Evolutionary conservation across 352 stramenopile genomes (phyloP).

Genomic region (Pythium insidiosum): DNA sequence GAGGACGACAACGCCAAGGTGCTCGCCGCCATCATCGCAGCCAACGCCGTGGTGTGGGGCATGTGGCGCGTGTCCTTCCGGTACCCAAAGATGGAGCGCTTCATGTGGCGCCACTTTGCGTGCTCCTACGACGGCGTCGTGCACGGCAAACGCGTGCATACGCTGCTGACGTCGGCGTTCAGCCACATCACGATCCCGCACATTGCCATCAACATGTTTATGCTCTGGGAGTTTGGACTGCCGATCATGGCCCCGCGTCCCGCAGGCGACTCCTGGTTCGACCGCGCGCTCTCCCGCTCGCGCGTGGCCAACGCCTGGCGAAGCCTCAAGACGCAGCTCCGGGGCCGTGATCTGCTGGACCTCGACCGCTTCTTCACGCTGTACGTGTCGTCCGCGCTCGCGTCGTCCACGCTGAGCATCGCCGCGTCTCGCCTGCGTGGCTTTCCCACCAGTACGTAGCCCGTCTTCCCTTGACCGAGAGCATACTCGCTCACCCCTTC

Average conservation of each 20-base stretch:
- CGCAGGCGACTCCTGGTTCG: slow-evolving; percentile 51
- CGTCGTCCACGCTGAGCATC: slow-evolving; percentile 61
- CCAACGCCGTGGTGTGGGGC: slow-evolving; percentile 63
- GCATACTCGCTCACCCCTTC: neutral
- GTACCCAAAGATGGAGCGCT: slow-evolving; percentile 33
- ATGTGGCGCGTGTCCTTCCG: slow-evolving; percentile 64
- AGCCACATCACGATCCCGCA: slow-evolving; percentile 79
- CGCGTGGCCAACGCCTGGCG: slow-evolving; percentile 30
- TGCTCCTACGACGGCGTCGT: slow-evolving; percentile 74
- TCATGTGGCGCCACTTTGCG: slow-evolving; percentile 82
- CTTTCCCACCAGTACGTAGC: slow-evolving; percentile 32
- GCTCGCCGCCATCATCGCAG: slow-evolving; percentile 50
- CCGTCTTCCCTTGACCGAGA: slow-evolving; percentile 10
- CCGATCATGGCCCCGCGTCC: slow-evolving; percentile 37
- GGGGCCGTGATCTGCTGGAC: slow-evolving; percentile 25
- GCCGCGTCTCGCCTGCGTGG: slow-evolving; percentile 57
- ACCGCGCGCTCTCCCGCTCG: slow-evolving; percentile 37
- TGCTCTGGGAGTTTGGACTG: slow-evolving; percentile 81
- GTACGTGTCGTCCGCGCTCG: slow-evolving; percentile 62
- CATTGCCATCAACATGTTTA: slow-evolving; percentile 86
- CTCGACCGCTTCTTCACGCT: slow-evolving; percentile 61
- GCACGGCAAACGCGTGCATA: slow-evolving; percentile 56
- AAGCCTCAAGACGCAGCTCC: slow-evolving; percentile 16
- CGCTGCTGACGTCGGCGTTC: slow-evolving; percentile 70
- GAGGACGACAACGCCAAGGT: slow-evolving; percentile 55